A percentile compares a stretch with the other conserved stretches of the same genome.
phyloP scores from a whole-genome alignment of 352 stramenopile species.

The Pythium catenulatum region DNA sequence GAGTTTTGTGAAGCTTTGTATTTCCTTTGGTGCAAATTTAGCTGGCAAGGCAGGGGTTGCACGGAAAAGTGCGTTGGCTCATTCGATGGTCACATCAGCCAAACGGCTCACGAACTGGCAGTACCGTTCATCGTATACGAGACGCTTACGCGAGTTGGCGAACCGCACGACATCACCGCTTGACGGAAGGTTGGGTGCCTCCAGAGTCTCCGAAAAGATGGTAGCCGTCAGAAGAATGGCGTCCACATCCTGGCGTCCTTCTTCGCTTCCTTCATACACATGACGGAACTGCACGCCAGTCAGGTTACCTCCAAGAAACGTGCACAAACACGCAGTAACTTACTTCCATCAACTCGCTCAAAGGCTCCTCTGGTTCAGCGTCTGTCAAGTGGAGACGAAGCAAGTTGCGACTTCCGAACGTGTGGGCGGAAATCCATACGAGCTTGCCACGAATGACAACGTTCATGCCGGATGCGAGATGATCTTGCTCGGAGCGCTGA shows the following conservation, averaged over 20 bases:
- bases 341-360: conserved; percentile 28
- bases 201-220: conserved; percentile 1
- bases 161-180: conserved; percentile 6
- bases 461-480: neutral
- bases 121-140: neutral
- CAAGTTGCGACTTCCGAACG: neutral
- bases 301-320: no score
- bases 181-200: neutral
- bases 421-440: conserved; percentile 36
- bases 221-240: conserved; percentile 10
- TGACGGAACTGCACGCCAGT: neutral
- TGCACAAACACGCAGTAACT: neutral
- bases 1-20: no score
- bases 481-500: neutral
- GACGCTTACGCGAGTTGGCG: conserved; percentile 21
- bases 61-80: no score
- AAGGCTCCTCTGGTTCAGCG: neutral
- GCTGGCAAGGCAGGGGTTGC: no score
- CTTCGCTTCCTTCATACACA: neutral
- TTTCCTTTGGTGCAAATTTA: no score
- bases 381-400: conserved; percentile 32
- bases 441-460: conserved; percentile 24
- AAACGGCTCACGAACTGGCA: conserved; percentile 8
- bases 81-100: neutral
- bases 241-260: neutral